These are phyloP conservation scores for Linanthus parryae DNA, from an alignment of 148 eudicot genomes.

Conservation along the genomic window DNA sequence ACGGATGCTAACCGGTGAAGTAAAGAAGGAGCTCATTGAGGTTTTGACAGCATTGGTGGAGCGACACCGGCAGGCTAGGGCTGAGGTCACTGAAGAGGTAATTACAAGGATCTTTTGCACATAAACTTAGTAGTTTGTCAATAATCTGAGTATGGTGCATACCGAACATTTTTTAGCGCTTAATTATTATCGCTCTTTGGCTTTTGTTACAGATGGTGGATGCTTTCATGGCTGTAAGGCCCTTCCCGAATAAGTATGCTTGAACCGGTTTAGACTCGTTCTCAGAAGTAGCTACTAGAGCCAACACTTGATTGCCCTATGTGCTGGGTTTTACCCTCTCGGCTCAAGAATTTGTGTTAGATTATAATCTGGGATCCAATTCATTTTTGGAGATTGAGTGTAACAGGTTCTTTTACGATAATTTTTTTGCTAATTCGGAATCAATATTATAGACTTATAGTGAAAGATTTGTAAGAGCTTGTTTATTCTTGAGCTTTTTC, in stretches of 20 bases:
- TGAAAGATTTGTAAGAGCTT: too few relatives aligned
- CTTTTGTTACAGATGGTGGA: conserved; percentile 60
- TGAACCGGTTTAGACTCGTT: too few relatives aligned
- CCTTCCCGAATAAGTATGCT: conserved; percentile 77
- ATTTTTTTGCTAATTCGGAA: too few relatives aligned
- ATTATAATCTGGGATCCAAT: too few relatives aligned
- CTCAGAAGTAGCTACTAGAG: too few relatives aligned
- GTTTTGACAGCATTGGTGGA: conserved; percentile 82
- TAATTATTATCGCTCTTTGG: background rate
- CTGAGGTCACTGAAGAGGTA: conserved; percentile 95
- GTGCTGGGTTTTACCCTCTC: too few relatives aligned
- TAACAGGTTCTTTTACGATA: too few relatives aligned
- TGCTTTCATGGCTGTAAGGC: conserved; percentile 92
- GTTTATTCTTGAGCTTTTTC: too few relatives aligned
- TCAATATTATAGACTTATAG: too few relatives aligned
- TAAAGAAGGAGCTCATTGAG: conserved; percentile 70
- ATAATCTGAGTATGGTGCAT: background rate
- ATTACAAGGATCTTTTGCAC: background rate
- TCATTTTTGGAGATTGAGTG: too few relatives aligned
- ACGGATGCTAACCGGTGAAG: conserved; percentile 88
- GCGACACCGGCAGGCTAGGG: conserved; percentile 81
- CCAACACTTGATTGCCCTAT: too few relatives aligned
- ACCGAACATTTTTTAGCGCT: background rate
- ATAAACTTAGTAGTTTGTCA: background rate
- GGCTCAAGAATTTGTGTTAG: too few relatives aligned